Base-by-base conservation (phyloP, 495 filamentous ascomycete genomes). In the Podospora didyma region DNA sequence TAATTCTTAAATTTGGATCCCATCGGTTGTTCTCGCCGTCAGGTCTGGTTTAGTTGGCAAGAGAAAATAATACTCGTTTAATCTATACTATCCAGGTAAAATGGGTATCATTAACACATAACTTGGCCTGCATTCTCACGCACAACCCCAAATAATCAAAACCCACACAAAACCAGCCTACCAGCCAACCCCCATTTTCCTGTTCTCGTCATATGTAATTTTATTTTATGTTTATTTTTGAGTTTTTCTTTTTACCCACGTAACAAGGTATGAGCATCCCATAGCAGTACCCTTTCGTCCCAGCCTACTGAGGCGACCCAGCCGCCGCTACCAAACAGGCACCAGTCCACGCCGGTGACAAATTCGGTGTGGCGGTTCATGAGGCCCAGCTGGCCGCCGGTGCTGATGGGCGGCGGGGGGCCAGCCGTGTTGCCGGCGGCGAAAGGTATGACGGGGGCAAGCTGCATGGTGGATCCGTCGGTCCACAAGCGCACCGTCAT, bases 271-370 rank as follows among this genome's bases (percentile, higher is more conserved):
- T 75, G 81, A 37, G 91, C 89, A 79, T 98, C 94, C 92, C 92
- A 98, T 10, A 97, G 83, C 66, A 92, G 79, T 31, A 98, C 74
- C 60, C 84, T 80, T 72, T 96, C 89, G 71, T 98, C 94, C 95
- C 95, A 98, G 0, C 90, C 90, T 7, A 86, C 86, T 66, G 86
- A 94, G 10, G 94, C 94, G 71, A 89, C 89, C 95, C 95, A 98
- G 3, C 95, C 94, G 60, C 96, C 93, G 17, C 82, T 85, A 6
- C 94, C 94, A 69, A 98, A 98, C 28, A 98, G 69, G 73, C 94
- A 97, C 94, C 94, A 98, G 67, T 97, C 94, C 10, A 97, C 89
- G 17, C 94, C 94, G n/a, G 89, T 96, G 26, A 86, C 91, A 69
- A 98, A 98, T 75, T 98, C 94, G 1, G 92, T 95, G 73, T 98